phyloP scores from a whole-genome alignment of 2,329 filamentous ascomycete genomes.

The Colletotrichum cuscutae region DNA sequence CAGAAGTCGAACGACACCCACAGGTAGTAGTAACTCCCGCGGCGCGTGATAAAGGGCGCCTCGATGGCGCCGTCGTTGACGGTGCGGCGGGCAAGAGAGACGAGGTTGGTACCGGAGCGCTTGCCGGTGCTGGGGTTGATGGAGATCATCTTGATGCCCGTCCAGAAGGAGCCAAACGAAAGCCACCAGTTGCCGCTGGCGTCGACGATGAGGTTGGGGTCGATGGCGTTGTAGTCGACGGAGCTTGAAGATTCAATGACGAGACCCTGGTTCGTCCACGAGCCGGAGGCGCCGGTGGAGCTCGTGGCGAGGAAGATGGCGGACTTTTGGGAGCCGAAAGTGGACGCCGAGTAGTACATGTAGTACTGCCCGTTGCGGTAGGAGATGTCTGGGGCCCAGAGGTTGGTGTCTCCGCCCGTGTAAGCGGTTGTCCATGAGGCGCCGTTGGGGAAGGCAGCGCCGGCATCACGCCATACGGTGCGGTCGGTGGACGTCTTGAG shows the following conservation, averaged over 20 bases:
- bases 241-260: slow-evolving; percentile 40
- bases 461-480: slow-evolving; percentile 43
- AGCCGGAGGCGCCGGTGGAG: slow-evolving; percentile 41
- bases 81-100: slow-evolving; percentile 41
- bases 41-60: slow-evolving; percentile 43
- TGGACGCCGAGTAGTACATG: slow-evolving; percentile 46
- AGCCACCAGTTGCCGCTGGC: slow-evolving; percentile 43
- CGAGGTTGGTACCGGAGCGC: slow-evolving; percentile 36
- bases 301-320: slow-evolving; percentile 46
- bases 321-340: slow-evolving; percentile 41
- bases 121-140: slow-evolving; percentile 41
- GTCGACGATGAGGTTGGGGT: slow-evolving; percentile 43
- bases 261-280: slow-evolving; percentile 43
- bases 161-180: slow-evolving; percentile 46
- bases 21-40: slow-evolving; percentile 45
- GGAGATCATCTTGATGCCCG: slow-evolving; percentile 43
- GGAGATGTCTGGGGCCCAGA: slow-evolving; percentile 65
- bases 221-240: slow-evolving; percentile 44
- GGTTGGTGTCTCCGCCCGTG: slow-evolving; percentile 43
- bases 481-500: slow-evolving; percentile 47
- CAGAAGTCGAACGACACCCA: slow-evolving; percentile 46
- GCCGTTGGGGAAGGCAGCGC: slow-evolving; percentile 43
- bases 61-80: slow-evolving; percentile 40
- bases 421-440: slow-evolving; percentile 45
- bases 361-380: slow-evolving; percentile 45